A percentile compares a stretch with the other conserved stretches of the same genome.
phyloP scores from a whole-genome alignment of 2,329 filamentous ascomycete genomes.

The Delphinella strobiligena region DNA sequence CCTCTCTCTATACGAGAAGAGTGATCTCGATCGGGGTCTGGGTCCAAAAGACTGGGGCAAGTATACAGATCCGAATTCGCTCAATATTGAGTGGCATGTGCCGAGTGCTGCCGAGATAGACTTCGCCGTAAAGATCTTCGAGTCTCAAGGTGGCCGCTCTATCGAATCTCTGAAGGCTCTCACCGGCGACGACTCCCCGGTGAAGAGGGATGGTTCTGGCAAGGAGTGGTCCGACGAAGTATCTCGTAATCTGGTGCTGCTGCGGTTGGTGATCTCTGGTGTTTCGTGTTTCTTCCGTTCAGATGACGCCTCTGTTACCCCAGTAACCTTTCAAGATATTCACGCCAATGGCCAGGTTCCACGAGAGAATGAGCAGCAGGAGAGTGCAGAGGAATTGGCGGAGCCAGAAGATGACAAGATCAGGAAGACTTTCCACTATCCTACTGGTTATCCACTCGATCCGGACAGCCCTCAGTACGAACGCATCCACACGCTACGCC shows the following conservation, averaged over 20 bases:
- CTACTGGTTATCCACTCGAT: conserved; percentile 71
- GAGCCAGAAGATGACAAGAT: conserved; percentile 70
- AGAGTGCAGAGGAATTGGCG: conserved; percentile 43
- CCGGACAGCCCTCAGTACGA: conserved; percentile 53
- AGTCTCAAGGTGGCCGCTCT: conserved; percentile 68
- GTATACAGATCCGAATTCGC: conserved; percentile 56
- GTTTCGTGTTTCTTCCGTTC: conserved; percentile 84
- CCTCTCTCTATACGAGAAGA: conserved; percentile 75
- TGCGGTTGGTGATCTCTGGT: conserved; percentile 81
- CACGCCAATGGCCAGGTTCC: conserved; percentile 14
- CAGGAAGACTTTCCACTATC: conserved; percentile 76
- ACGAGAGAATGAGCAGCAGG: conserved; percentile 25
- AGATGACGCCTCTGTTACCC: conserved; percentile 27
- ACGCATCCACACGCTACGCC: conserved; percentile 68
- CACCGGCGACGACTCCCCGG: conserved; percentile 67
- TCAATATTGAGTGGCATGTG: conserved; percentile 86
- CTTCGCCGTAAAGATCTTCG: conserved; percentile 82
- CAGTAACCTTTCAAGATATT: conserved; percentile 19
- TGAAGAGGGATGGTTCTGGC: conserved; percentile 86
- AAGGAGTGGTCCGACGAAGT: conserved; percentile 99
- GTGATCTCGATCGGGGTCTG: conserved; percentile 57
- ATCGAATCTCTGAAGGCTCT: conserved; percentile 63
- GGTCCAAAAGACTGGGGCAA: conserved; percentile 75
- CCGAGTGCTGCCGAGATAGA: conserved; percentile 68
- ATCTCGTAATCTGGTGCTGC: conserved; percentile 73